These are phyloP conservation scores for Keithomyces neogunnii DNA, from an alignment of 2,329 filamentous ascomycete species.

Conservation along the genomic window DNA sequence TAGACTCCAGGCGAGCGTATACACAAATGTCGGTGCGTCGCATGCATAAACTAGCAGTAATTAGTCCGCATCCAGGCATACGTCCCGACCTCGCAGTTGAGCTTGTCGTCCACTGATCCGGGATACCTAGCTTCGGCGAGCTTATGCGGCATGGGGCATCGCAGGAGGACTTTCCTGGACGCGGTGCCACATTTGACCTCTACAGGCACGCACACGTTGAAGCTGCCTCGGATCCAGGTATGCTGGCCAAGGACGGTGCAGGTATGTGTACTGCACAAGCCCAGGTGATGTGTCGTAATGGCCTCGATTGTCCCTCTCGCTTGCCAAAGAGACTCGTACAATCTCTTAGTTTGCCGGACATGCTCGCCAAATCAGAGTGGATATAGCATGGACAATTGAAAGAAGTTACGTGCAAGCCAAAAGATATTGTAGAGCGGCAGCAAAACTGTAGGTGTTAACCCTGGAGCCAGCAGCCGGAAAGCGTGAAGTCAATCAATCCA, in stretches of 20 bases:
- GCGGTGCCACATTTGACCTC: not conserved
- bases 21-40: conserved; percentile 14
- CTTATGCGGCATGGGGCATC: conserved; percentile 11
- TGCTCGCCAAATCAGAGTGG: too few species aligned
- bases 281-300: conserved; percentile 9
- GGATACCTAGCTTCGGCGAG: conserved; percentile 10
- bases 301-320: conserved; percentile 8
- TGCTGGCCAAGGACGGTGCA: conserved; percentile 7
- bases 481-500: too few species aligned
- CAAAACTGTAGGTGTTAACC: too few species aligned
- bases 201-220: conserved; percentile 12
- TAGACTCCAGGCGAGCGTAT: conserved; percentile 11
- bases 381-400: too few species aligned
- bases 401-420: too few species aligned
- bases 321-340: conserved; percentile 6
- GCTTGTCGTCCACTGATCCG: conserved; percentile 23
- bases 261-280: conserved; percentile 1
- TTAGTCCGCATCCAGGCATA: conserved; percentile 23
- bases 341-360: not conserved
- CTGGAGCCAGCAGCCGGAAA: too few species aligned
- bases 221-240: conserved; percentile 11
- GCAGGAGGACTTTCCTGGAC: conserved; percentile 4
- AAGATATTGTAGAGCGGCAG: too few species aligned
- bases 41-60: conserved; percentile 14
- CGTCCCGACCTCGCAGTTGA: conserved; percentile 22